These are phyloP conservation scores for Rhododendron griersonianum DNA, from an alignment of 148 eudicot genomes.

Conservation along the genomic window DNA sequence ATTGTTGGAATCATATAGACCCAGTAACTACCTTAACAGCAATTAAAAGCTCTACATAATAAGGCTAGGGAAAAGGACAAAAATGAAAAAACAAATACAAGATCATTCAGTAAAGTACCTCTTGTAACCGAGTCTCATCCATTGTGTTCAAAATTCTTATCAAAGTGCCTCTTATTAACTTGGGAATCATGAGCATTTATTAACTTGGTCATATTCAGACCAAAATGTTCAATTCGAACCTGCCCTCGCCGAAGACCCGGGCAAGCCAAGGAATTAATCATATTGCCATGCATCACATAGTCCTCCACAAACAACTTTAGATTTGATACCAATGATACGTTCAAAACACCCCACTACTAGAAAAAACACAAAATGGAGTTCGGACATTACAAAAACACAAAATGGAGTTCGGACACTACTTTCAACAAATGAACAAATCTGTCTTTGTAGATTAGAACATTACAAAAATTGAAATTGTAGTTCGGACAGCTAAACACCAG, in stretches of 20 bases:
- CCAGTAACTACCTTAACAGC: not conserved
- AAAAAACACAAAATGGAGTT: not conserved
- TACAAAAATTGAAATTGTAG: no score
- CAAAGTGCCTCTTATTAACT: no score
- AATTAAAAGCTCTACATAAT: not conserved
- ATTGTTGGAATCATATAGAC: not conserved
- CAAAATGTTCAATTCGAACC: slow-evolving; percentile 91
- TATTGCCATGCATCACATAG: not conserved
- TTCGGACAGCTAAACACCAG: no score
- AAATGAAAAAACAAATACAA: not conserved
- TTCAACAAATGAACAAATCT: no score
- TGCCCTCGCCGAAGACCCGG: slow-evolving; percentile 88
- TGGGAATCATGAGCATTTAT: slow-evolving; percentile 87
- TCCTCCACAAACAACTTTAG: not conserved
- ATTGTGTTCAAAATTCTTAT: no score
- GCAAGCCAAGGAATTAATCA: slow-evolving; percentile 19
- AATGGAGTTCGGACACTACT: no score
- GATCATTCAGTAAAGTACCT: slow-evolving; percentile 47
- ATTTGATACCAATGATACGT: not conserved
- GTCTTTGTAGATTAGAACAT: no score
- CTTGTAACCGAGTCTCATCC: slow-evolving; percentile 9
- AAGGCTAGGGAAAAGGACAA: not conserved
- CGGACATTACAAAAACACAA: no score
- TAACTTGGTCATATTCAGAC: slow-evolving; percentile 70
- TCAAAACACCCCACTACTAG: not conserved